phyloP scores from a whole-genome alignment of 2,329 filamentous ascomycete species.

The Xylaria sp. region DNA sequence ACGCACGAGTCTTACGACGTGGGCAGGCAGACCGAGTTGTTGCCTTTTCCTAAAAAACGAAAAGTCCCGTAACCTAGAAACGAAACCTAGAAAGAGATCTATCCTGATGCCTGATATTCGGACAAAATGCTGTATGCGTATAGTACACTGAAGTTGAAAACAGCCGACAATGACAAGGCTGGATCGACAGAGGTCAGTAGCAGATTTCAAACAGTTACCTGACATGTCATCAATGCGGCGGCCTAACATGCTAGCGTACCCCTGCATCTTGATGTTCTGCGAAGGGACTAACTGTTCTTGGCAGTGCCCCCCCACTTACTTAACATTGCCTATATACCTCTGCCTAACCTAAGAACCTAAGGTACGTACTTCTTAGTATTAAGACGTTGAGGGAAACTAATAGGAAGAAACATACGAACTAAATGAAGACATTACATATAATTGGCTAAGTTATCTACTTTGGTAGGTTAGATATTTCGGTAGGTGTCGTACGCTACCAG shows the following conservation, averaged over 20 bases:
- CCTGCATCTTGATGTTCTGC: not conserved
- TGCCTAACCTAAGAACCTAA: not conserved
- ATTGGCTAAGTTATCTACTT: no score
- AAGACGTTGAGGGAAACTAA: no score
- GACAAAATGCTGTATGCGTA: not conserved
- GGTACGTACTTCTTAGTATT: no score
- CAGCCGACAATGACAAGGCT: slow-evolving; percentile 23
- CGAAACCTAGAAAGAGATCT: slow-evolving; percentile 24
- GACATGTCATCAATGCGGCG: slow-evolving; percentile 21
- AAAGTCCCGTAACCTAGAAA: slow-evolving; percentile 21
- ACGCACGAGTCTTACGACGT: slow-evolving; percentile 2
- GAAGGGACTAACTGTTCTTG: slow-evolving; percentile 3
- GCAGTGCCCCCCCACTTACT: not conserved
- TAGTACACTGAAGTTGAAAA: not conserved
- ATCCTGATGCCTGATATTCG: slow-evolving; percentile 33
- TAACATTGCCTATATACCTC: not conserved
- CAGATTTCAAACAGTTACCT: slow-evolving; percentile 22
- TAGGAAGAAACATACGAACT: not conserved
- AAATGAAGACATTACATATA: no score
- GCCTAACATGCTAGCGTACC: not conserved
- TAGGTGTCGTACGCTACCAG: no score
- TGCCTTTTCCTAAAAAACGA: not conserved
- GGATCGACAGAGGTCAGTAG: slow-evolving; percentile 15
- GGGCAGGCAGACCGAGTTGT: slow-evolving; percentile 2
- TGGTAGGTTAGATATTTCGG: no score